Evolutionary conservation across 139 green algal species (phyloP).

Genomic region (Picochlorum sp.): DNA sequence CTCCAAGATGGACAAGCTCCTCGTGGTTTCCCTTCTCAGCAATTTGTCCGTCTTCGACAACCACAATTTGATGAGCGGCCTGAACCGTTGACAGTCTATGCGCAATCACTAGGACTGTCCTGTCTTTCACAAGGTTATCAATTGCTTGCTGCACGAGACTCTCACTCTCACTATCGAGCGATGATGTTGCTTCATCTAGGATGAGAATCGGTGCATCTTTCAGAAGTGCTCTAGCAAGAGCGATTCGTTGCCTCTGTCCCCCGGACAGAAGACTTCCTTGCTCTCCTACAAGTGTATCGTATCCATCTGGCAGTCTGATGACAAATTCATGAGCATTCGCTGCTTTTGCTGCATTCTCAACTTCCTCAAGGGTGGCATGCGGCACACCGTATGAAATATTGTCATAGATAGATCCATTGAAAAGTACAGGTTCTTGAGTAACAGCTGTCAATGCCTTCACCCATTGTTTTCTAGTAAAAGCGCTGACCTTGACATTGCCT

Average conservation of each 20-base stretch:
- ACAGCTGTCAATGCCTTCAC: slow-evolving; percentile 54
- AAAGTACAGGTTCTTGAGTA: slow-evolving; percentile 76
- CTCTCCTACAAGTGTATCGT: slow-evolving; percentile 29
- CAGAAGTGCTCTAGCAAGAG: slow-evolving; percentile 62
- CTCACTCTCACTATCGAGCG: slow-evolving; percentile 45
- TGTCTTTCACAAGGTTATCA: slow-evolving; percentile 33
- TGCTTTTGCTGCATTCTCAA: slow-evolving; percentile 42
- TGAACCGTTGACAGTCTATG: slow-evolving; percentile 66
- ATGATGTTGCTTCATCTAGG: slow-evolving; percentile 54
- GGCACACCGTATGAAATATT: slow-evolving; percentile 77
- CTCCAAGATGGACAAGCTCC: slow-evolving; percentile 24
- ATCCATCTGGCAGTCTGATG: slow-evolving; percentile 22
- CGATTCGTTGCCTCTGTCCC: slow-evolving; percentile 75
- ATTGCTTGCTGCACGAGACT: slow-evolving; percentile 45
- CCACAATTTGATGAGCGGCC: slow-evolving; percentile 46
- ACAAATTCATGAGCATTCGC: slow-evolving; percentile 74
- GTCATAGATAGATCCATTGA: slow-evolving; percentile 72
- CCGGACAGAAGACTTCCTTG: slow-evolving; percentile 47
- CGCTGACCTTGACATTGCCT: slow-evolving; percentile 10
- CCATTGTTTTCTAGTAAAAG: slow-evolving; percentile 61
- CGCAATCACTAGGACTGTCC: slow-evolving; percentile 55
- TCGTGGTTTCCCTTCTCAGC: slow-evolving; percentile 42
- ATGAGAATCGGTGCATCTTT: slow-evolving; percentile 57
- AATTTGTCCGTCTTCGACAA: slow-evolving; percentile 43
- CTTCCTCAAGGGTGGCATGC: slow-evolving; percentile 22